Base-by-base conservation (phyloP, 2,329 filamentous ascomycete genomes). In the Ceratocystis albifundus region DNA sequence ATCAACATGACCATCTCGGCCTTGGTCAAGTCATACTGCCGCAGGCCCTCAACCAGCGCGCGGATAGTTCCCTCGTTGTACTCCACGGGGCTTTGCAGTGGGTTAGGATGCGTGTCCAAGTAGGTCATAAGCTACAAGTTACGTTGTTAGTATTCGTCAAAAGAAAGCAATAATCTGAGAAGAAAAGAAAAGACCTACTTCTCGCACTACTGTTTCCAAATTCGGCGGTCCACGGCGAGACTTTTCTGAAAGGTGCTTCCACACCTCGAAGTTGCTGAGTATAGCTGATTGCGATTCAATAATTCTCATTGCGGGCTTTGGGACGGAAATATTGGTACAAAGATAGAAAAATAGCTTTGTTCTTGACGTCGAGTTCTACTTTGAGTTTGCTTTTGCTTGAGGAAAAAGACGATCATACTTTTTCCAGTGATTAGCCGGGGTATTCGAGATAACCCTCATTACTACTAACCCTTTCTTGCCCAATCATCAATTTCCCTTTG, bases 191-290 rank as follows among this genome's bases (percentile, higher is more conserved):
- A 41, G 36, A 71, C 75, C 59, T 76, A 89, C 87, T 79, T 90
- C 87, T 73, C 80, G 81, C 64, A 87, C 80, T 28, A 88, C 76
- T 0, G 80, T 84, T 71, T 84, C 81, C 2, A 85, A 76, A 69
- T 86, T 86, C 28, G 77, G 77, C 1, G 83, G 82, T 2, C 81
- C 78, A 50, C 80, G 77, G 17, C 78, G 79, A 69, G 80, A 80
- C 65, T 77, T 74, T 61, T 85, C 80, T 4, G 76, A 76, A 48
- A 90, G 75, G 71, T 89, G 87, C 66, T 81, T 78, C 71, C 85
- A 86, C 69, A 90, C 87, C 78, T 90, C 88, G 70, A 83, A 87
- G 74, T 90, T 90, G 73, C 84, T 84, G 72, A 91, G 78, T 53
- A 86, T 80, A 4, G 86, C 86, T 36, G 84, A 84, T 73, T 90